phyloP scores from a whole-genome alignment of 1,284 basidiomycete genomes.

The Fomitopsis palustris region DNA sequence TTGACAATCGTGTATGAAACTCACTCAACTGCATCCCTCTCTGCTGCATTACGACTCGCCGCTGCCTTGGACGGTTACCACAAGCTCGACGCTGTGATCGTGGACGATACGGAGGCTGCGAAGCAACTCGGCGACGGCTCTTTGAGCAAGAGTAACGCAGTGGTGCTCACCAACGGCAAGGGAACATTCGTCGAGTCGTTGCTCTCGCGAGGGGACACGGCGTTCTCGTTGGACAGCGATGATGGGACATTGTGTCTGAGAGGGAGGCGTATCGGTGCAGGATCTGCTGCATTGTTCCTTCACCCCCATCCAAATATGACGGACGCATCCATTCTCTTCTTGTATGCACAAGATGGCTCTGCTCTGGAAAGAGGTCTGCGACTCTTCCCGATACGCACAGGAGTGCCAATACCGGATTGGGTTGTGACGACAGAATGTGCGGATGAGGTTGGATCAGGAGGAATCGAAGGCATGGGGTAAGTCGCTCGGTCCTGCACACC shows the following conservation, averaged over 20 bases:
- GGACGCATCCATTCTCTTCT: conserved; percentile 46
- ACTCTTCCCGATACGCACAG: conserved; percentile 80
- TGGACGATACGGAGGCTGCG: conserved; percentile 42
- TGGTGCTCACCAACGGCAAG: conserved; percentile 43
- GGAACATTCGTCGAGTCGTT: conserved; percentile 14
- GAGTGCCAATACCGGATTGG: conserved; percentile 75
- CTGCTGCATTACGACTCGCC: conserved; percentile 60
- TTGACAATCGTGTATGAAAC: conserved; percentile 56
- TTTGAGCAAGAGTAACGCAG: conserved; percentile 48
- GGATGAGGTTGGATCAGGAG: conserved; percentile 61
- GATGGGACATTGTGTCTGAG: conserved; percentile 17
- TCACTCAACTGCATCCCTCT: conserved; percentile 28
- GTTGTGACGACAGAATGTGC: conserved; percentile 51
- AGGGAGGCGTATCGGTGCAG: conserved; percentile 11
- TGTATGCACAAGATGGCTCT: conserved; percentile 51
- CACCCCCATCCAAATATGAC: conserved; percentile 58
- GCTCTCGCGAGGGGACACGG: conserved; percentile 23
- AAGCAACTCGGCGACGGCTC: conserved; percentile 13
- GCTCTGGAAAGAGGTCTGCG: conserved; percentile 65
- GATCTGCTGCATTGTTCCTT: conserved; percentile 59
- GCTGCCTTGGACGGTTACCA: conserved; percentile 70
- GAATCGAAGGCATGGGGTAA: conserved; percentile 72
- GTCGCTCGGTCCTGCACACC: conserved; percentile 16
- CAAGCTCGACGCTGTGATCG: conserved; percentile 61
- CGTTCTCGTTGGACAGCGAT: conserved; percentile 29